Conservation (phyloP, 805 yeast species). For the Suhomyces sp. region DNA sequence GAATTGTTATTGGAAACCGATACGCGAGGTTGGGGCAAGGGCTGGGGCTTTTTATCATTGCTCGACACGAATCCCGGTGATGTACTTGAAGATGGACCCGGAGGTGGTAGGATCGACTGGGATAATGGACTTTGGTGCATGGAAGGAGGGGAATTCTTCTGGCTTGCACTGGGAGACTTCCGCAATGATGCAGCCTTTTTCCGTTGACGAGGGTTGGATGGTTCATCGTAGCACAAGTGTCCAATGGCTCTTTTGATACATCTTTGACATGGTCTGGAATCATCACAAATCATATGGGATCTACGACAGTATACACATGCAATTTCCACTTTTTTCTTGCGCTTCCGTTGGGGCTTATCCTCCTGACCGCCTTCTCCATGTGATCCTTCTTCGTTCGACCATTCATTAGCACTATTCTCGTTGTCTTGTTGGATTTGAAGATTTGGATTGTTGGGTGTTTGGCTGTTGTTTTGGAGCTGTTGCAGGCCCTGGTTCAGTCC, state of each 20-base stretch:
- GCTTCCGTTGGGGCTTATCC: constrained; percentile 16
- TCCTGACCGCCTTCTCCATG: constrained; percentile 1
- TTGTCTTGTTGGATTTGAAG: too few relatives aligned
- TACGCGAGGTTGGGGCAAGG: constrained; percentile 7
- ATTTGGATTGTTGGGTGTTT: too few relatives aligned
- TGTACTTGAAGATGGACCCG: constrained; percentile 4
- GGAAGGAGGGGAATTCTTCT: constrained; percentile 2
- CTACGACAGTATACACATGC: constrained; percentile 93
- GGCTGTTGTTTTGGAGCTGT: too few relatives aligned
- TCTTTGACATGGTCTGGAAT: constrained; percentile 69
- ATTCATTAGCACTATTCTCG: background rate
- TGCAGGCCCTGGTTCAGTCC: too few relatives aligned
- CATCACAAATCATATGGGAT: constrained; percentile 93
- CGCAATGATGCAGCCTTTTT: constrained; percentile 34
- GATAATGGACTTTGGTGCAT: constrained; percentile 5
- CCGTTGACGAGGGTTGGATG: constrained; percentile 43
- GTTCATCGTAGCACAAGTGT: constrained; percentile 80
- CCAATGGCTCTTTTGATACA: constrained; percentile 87
- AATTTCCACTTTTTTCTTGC: constrained; percentile 53
- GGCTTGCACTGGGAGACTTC: constrained; percentile 6
- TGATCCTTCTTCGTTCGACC: constrained; percentile 4
- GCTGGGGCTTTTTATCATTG: constrained; percentile 5
- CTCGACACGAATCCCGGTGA: constrained; percentile 4
- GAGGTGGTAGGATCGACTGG: constrained; percentile 5
- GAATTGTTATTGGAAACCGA: too few relatives aligned